phyloP scores from a whole-genome alignment of 805 yeast genomes.

The Teunomyces lycoperdinae region DNA sequence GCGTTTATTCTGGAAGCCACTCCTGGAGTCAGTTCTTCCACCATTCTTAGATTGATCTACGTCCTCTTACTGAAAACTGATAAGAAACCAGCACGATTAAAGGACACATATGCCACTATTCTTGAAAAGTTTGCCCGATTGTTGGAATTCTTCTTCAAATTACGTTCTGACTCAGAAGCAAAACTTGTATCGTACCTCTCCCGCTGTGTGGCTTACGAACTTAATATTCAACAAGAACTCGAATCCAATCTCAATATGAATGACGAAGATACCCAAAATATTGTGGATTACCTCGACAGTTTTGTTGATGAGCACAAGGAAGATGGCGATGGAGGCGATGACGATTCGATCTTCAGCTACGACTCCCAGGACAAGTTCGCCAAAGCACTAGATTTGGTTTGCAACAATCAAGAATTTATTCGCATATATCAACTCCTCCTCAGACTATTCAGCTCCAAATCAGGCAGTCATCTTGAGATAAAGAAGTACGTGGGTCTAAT shows the following conservation, averaged over 20 bases:
- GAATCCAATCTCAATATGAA: conserved; percentile 12
- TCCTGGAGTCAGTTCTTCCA: conserved; percentile 1
- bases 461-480: conserved; percentile 9
- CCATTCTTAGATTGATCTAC: conserved; percentile 5
- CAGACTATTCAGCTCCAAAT: conserved; percentile 19
- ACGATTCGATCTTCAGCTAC: conserved; percentile 21
- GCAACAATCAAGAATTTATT: conserved; percentile 17
- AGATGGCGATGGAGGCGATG: conserved; percentile 7
- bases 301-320: conserved; percentile 11
- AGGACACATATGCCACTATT: conserved; percentile 15
- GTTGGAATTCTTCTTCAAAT: conserved; percentile 14
- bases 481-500: conserved; percentile 18
- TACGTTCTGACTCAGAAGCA: conserved; percentile 16
- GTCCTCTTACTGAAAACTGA: background rate
- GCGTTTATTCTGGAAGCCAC: background rate
- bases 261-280: conserved; percentile 20
- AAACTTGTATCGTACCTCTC: conserved; percentile 14
- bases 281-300: conserved; percentile 18
- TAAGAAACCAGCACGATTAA: conserved; percentile 12
- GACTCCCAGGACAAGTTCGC: conserved; percentile 4
- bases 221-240: conserved; percentile 13
- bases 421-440: conserved; percentile 21
- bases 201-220: conserved; percentile 19
- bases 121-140: conserved; percentile 14
- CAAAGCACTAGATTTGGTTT: conserved; percentile 12